phyloP scores from a whole-genome alignment of 1,139 yeast genomes.

The Suhomyces wounanorum region DNA sequence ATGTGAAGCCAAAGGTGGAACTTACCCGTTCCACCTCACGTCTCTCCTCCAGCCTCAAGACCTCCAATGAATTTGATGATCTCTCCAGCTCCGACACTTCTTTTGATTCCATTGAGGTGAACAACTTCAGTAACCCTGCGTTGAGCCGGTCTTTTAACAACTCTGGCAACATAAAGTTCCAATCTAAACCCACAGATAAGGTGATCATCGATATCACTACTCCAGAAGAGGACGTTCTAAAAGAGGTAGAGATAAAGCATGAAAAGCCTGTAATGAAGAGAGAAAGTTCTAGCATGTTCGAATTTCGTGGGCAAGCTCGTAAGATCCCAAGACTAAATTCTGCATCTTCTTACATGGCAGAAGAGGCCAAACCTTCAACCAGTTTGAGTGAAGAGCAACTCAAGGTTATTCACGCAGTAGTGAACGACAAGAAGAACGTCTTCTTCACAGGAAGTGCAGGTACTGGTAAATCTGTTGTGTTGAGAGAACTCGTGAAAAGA shows the following conservation, averaged over 20 bases:
- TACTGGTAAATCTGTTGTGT: slow-evolving; percentile 79
- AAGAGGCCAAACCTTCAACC: slow-evolving; percentile 5
- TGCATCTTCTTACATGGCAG: slow-evolving; percentile 2
- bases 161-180: neutral
- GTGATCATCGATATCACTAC: slow-evolving; percentile 4
- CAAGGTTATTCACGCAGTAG: slow-evolving; percentile 65
- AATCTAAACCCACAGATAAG: neutral
- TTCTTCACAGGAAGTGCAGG: slow-evolving; percentile 85
- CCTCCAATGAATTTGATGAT: slow-evolving; percentile 18
- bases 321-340: slow-evolving; percentile 20
- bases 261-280: slow-evolving; percentile 3
- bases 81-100: slow-evolving; percentile 20
- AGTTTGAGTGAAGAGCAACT: slow-evolving; percentile 60
- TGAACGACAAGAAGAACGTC: slow-evolving; percentile 52
- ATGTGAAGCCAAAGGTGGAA: slow-evolving; percentile 10
- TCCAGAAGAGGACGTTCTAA: neutral
- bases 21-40: slow-evolving; percentile 12
- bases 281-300: slow-evolving; percentile 1
- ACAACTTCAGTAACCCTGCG: slow-evolving; percentile 19
- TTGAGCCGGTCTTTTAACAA: slow-evolving; percentile 12
- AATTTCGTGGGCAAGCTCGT: slow-evolving; percentile 23
- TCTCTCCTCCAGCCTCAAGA: slow-evolving; percentile 12
- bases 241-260: neutral
- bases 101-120: slow-evolving; percentile 17
- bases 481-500: slow-evolving; percentile 56